These are phyloP conservation scores for Eucalyptus sp. DNA, from an alignment of 345 rosid genomes.

Conservation along the genomic window DNA sequence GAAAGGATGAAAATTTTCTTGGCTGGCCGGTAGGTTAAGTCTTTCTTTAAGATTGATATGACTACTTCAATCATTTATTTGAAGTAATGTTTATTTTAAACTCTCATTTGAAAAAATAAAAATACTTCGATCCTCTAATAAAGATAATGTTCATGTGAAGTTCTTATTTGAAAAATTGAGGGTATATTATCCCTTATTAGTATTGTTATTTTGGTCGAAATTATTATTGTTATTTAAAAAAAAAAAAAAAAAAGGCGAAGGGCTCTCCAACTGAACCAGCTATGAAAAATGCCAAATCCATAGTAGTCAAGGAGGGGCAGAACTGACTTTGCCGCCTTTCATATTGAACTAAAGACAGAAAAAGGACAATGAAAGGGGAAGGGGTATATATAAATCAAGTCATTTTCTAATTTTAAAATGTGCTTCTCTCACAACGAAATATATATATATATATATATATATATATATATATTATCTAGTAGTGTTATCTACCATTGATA, in stretches of 20 bases:
- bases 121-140: rapidly evolving
- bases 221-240: too few relatives aligned
- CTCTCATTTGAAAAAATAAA: too few relatives aligned
- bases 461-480: background rate
- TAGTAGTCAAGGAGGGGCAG: background rate
- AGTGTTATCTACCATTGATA: background rate
- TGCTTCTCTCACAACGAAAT: background rate
- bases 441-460: too few relatives aligned
- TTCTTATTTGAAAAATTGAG: too few relatives aligned
- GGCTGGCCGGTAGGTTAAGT: too few relatives aligned
- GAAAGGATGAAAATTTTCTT: too few relatives aligned
- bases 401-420: background rate
- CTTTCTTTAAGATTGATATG: rapidly evolving
- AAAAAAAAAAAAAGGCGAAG: too few relatives aligned
- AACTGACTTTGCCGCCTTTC: background rate
- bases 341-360: background rate
- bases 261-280: too few relatives aligned
- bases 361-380: background rate
- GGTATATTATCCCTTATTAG: too few relatives aligned
- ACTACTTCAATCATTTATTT: too few relatives aligned
- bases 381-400: background rate
- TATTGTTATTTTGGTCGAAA: too few relatives aligned
- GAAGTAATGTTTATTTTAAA: rapidly evolving
- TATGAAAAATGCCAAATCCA: background rate
- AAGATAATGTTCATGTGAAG: too few relatives aligned